Evolutionary conservation across 106 monocot genomes (phyloP).

Genomic region (Dendrobium huoshanense): DNA sequence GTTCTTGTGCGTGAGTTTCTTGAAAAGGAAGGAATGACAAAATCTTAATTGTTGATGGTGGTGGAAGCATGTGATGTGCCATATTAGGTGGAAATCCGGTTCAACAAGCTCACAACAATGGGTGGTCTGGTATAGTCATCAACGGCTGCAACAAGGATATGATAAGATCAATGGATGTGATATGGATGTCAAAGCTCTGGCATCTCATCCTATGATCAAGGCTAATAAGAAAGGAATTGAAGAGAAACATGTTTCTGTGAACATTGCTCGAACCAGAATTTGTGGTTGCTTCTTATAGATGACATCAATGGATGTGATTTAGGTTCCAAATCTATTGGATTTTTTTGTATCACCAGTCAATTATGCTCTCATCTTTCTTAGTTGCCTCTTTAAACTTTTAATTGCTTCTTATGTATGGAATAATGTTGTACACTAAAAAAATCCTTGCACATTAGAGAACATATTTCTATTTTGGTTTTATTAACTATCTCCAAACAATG

Average conservation of each 20-base stretch:
- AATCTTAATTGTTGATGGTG: constrained; percentile 22
- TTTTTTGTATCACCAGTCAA: background rate
- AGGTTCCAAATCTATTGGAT: constrained; percentile 2
- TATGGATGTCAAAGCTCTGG: constrained; percentile 24
- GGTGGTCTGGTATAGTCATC: constrained; percentile 23
- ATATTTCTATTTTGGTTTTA: too few species aligned
- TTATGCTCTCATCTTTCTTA: too few species aligned
- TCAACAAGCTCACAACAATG: constrained; percentile 26
- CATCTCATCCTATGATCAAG: constrained; percentile 19
- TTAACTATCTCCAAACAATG: too few species aligned
- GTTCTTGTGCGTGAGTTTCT: constrained; percentile 22
- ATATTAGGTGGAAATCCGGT: constrained; percentile 22
- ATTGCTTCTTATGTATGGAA: too few species aligned
- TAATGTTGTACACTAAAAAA: too few species aligned
- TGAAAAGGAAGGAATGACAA: constrained; percentile 21
- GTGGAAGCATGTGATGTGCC: constrained; percentile 22
- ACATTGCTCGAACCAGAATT: constrained; percentile 21
- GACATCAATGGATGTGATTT: constrained; percentile 12
- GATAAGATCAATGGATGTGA: constrained; percentile 28
- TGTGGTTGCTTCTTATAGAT: constrained; percentile 16
- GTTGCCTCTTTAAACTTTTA: too few species aligned
- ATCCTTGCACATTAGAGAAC: too few species aligned
- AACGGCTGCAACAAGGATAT: constrained; percentile 24
- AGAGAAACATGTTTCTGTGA: constrained; percentile 19
- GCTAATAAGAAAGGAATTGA: constrained; percentile 21